Evolutionary conservation across 2,329 filamentous ascomycete genomes (phyloP).

Genomic region (Aspergillus brunneoviolaceus): DNA sequence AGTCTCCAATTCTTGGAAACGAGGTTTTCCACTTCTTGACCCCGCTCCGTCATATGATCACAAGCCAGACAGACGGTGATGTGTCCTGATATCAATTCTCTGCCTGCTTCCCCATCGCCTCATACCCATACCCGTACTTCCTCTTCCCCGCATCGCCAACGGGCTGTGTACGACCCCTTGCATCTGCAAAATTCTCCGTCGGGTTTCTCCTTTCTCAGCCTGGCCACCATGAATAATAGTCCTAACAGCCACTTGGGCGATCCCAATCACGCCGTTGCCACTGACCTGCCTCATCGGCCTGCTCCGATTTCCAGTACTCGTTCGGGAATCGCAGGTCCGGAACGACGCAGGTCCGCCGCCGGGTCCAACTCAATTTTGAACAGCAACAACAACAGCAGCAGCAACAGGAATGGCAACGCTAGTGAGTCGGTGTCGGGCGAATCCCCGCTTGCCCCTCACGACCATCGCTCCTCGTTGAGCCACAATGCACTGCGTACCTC

Average conservation of each 20-base stretch:
- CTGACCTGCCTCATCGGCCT: slow-evolving; percentile 55
- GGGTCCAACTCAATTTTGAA: slow-evolving; percentile 42
- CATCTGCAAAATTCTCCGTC: slow-evolving; percentile 41
- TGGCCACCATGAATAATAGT: slow-evolving; percentile 15
- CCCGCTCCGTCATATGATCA: background rate
- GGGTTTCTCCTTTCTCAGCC: slow-evolving; percentile 9
- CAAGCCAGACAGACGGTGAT: slow-evolving; percentile 41
- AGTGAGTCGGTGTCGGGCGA: slow-evolving; percentile 36
- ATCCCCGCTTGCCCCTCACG: slow-evolving; percentile 29
- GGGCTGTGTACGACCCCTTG: slow-evolving; percentile 60
- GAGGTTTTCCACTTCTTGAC: background rate
- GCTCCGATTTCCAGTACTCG: slow-evolving; percentile 33
- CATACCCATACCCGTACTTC: slow-evolving; percentile 23
- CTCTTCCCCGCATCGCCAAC: slow-evolving; percentile 36
- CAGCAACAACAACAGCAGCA: slow-evolving; percentile 24
- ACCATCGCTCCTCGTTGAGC: slow-evolving; percentile 41
- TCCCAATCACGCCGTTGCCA: slow-evolving; percentile 71
- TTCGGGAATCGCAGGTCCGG: slow-evolving; percentile 39
- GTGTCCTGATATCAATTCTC: slow-evolving; percentile 73
- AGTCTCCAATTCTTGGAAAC: background rate
- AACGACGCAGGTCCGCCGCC: slow-evolving; percentile 45
- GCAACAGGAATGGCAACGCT: slow-evolving; percentile 8
- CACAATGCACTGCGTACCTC: slow-evolving; percentile 41
- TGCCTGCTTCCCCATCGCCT: slow-evolving; percentile 56
- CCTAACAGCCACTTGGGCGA: slow-evolving; percentile 30